Evolutionary conservation across 2,329 filamentous ascomycete genomes (phyloP), one percentile per base, ranked within the genome.

Genomic region (Calonectria honghensis): DNA sequence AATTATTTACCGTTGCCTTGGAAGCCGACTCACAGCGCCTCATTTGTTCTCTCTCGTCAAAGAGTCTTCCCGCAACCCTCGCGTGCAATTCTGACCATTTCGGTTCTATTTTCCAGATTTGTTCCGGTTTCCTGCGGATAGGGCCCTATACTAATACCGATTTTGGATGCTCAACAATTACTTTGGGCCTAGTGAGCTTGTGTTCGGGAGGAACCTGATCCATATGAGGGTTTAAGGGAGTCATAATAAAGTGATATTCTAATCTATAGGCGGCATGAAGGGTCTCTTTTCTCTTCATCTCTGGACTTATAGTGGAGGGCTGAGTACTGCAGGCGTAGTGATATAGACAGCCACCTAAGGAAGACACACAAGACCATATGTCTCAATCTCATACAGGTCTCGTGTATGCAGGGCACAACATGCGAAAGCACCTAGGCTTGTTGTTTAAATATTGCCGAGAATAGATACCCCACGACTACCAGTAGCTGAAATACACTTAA

Each of bases 11-110:
- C n/a, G 10, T 59, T 31, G 31, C 32, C 20, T 24, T 59, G 11
- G 54, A 59, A 37, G 54, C 54, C 20, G 32, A 59, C n/a, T 59
- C 54, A 16, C 54, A 59, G n/a, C 54, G 54, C n/a, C 54, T 59
- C n/a, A 9, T 14, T 27, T 59, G 54, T 9, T 14, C 54, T 39
- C 32, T 5, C 32, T 59, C 54, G 14, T 59, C 54, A 16, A 39
- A 11, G 20, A 59, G 24, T 6, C 32, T 37, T 59, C 54, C 54
- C 27, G 35, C 54, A 39, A 37, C 32, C 11, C 54, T 59, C 2
- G 4, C 54, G 9, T 59, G 54, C 27, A 35, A 3, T 16, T 59
- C 54, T 27, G 32, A 59, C 4, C 54, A 59, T 27, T 59, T 59
- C 39, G 54, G 54, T 13, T 59, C 54, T 9, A 24, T 59, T 6